These are phyloP conservation scores for Arbutus unedo DNA, from an alignment of 148 eudicot genomes.

Conservation along the genomic window DNA sequence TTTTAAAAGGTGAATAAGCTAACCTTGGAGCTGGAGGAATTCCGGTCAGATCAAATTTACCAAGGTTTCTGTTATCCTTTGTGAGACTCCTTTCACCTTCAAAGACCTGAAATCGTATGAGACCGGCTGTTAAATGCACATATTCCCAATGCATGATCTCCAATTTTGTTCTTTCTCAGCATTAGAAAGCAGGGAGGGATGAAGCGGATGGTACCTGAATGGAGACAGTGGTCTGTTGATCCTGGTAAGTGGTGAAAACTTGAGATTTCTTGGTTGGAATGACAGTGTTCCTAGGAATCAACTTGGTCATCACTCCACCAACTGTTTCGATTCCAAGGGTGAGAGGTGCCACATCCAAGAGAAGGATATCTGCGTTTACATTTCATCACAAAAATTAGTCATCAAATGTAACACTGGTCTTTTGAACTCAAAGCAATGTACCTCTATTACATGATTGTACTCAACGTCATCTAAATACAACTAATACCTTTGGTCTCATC, in stretches of 20 bases:
- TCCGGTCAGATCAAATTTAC: conserved; percentile 37
- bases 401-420: no score
- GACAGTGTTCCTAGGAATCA: conserved; percentile 42
- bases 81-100: conserved; percentile 44
- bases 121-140: background rate
- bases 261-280: conserved; percentile 43
- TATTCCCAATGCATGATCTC: background rate
- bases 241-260: conserved; percentile 42
- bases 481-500: conserved; percentile 36
- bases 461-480: background rate
- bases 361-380: conserved; percentile 33
- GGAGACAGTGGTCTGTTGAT: conserved; percentile 42
- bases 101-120: conserved; percentile 21
- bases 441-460: background rate
- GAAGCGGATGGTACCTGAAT: conserved; percentile 26
- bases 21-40: conserved; percentile 42
- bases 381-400: background rate
- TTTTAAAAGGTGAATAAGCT: background rate
- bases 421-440: background rate
- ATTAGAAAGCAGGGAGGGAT: no score
- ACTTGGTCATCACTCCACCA: conserved; percentile 42
- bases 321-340: conserved; percentile 39
- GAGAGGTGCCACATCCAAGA: conserved; percentile 42
- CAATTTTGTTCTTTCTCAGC: background rate
- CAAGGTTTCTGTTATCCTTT: conserved; percentile 34